A percentile compares a stretch with the other conserved stretches of the same genome.
These are phyloP conservation scores for apple (Malus domestica) DNA, from an alignment of 306 rosid genomes.

Conservation along the genomic window ASM211411v1 NC_041803.1:6706501-6707000, in stretches of 20 bases:
- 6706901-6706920: background rate
- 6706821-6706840: constrained; percentile 1
- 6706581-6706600: constrained; percentile 59
- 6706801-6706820: background rate
- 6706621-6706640: constrained; percentile 46
- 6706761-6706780: background rate
- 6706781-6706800: background rate
- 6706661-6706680: constrained; percentile 88
- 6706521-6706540: too few species aligned
- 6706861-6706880: background rate
- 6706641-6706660: constrained; percentile 87
- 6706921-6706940: background rate
- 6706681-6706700: constrained; percentile 87
- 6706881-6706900: background rate
- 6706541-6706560: constrained; percentile 2
- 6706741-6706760: background rate
- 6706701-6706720: constrained; percentile 1
- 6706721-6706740: constrained; percentile 2
- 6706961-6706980: background rate
- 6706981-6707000: background rate
- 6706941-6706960: background rate
- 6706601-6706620: constrained; percentile 54
- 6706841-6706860: background rate
- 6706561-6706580: constrained; percentile 12
- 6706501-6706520: background rate